Base-by-base conservation (phyloP, 2,329 filamentous ascomycete genomes). In the Thyridium curvatum region DNA sequence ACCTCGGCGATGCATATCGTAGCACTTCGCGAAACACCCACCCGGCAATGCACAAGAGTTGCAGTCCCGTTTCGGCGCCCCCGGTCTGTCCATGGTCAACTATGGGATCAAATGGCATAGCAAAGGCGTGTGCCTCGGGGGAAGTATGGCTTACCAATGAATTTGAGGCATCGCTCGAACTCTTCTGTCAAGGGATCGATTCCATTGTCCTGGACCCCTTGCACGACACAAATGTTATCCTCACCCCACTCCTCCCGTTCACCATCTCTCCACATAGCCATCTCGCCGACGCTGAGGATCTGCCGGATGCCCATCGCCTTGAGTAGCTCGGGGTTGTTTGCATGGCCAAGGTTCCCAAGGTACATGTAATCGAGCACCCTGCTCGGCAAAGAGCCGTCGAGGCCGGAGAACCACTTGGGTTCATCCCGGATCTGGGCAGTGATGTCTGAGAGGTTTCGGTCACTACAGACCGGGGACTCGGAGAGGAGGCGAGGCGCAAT, bases 1-100 rank as follows among this genome's bases (percentile, higher is more conserved):
- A 97, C 88, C 61, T 97, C 90, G n/a, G 93, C 93, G 53, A 98
- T 98, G 59, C 93, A 97, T 45, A 98, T 96, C 2, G 91, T 98
- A 12, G 93, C 93, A 46, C 88, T 95, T 37, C 93, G 79, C 37
- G 90, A 96, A 39, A 98, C 93, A 35, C 93, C 93, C 8, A 98
- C 93, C 14, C 93, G 84, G 59, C 93, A 98, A 59, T 98, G 93
- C 13, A 98, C 93, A 41, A 98, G 72, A 0, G 93, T 97, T 17
- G 91, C 88, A 4, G 79, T 86, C 21, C 84, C 83, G 32, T 85
- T 84, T 30, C 66, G 65, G 55, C 84, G 86, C 29, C 91, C 90
- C 49, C 81, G 79, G 49, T 88, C 93, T 96, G 52, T 26, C 26
- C 4, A 5, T 28, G 40, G 12, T 16, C 13, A 31, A 39, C 21